These are phyloP conservation scores for Blastobotrys mokoenaii DNA, from an alignment of 805 yeast genomes.

Conservation along the genomic window DNA sequence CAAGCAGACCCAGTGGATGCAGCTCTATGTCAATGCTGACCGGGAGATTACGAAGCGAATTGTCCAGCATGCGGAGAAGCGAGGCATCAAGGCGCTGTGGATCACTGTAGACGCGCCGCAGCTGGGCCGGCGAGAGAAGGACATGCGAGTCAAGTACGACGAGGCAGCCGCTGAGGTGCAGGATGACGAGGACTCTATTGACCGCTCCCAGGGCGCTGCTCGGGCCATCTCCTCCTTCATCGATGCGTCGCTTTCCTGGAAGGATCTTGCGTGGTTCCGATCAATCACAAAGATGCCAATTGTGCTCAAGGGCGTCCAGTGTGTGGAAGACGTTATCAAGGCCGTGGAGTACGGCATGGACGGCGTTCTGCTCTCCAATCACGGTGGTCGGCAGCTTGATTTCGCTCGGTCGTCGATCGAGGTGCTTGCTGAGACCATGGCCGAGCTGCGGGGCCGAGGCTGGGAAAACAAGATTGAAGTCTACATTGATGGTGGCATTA, in stretches of 20 bases:
- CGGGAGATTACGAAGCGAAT: conserved; percentile 52
- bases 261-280: conserved; percentile 51
- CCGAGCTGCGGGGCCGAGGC: conserved; percentile 40
- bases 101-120: conserved; percentile 92
- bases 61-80: conserved; percentile 60
- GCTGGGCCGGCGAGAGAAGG: conserved; percentile 86
- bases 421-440: conserved; percentile 59
- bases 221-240: conserved; percentile 81
- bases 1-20: conserved; percentile 80
- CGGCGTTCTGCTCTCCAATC: conserved; percentile 80
- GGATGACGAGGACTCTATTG: conserved; percentile 40
- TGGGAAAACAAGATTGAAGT: conserved; percentile 45
- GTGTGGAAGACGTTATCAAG: conserved; percentile 65
- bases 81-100: conserved; percentile 75
- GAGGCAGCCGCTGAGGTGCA: conserved; percentile 41
- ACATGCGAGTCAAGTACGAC: conserved; percentile 57
- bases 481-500: conserved; percentile 68
- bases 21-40: conserved; percentile 75
- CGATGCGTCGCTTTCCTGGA: conserved; percentile 59
- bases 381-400: conserved; percentile 86
- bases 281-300: conserved; percentile 55
- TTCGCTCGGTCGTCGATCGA: conserved; percentile 67
- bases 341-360: conserved; percentile 67
- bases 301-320: conserved; percentile 75
- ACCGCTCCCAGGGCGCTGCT: conserved; percentile 74